Percentiles rank a stretch among this genome's conserved stretches.
phyloP scores from a whole-genome alignment of 1,284 basidiomycete species.

The Vanrija sp. region DNA sequence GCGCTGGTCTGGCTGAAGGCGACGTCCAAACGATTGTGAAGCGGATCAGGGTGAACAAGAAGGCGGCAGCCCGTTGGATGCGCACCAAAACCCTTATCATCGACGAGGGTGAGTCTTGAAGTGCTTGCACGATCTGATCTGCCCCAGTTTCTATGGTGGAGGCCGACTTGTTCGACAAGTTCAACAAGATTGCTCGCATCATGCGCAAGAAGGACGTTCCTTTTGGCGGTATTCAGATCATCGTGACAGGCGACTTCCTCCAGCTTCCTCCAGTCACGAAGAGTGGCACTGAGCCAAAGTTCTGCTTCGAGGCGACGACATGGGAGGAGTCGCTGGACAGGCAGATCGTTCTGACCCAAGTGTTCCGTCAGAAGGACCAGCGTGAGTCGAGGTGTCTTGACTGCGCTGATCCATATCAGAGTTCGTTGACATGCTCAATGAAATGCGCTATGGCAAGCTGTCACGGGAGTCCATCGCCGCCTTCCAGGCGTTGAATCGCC shows the following conservation, averaged over 20 bases:
- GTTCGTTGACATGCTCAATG: slow-evolving; percentile 85
- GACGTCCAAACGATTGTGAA: slow-evolving; percentile 59
- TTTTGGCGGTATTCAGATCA: slow-evolving; percentile 94
- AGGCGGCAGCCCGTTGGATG: slow-evolving; percentile 65
- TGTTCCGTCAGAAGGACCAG: slow-evolving; percentile 67
- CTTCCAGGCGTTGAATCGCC: slow-evolving; percentile 62
- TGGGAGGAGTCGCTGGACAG: slow-evolving; percentile 75
- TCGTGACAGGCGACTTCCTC: slow-evolving; percentile 93
- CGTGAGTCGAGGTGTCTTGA: slow-evolving; percentile 34
- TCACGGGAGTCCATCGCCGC: slow-evolving; percentile 56
- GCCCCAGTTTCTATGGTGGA: slow-evolving; percentile 92
- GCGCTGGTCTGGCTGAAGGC: slow-evolving; percentile 80
- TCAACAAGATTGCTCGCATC: slow-evolving; percentile 46
- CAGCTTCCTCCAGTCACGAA: slow-evolving; percentile 90
- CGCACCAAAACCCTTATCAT: slow-evolving; percentile 79
- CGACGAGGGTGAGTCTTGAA: slow-evolving; percentile 69
- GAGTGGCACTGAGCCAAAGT: slow-evolving; percentile 53
- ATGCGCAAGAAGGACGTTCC: slow-evolving; percentile 62
- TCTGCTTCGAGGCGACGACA: slow-evolving; percentile 82
- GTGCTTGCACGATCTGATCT: not conserved
- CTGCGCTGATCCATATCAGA: slow-evolving; percentile 49
- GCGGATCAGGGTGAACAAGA: slow-evolving; percentile 69
- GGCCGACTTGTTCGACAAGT: slow-evolving; percentile 61
- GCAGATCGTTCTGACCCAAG: slow-evolving; percentile 82
- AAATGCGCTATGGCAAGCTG: slow-evolving; percentile 79